Percentiles rank a stretch among this genome's conserved stretches.
phyloP scores from a whole-genome alignment of 2,329 filamentous ascomycete genomes.

The Cladosporium sp. region DNA sequence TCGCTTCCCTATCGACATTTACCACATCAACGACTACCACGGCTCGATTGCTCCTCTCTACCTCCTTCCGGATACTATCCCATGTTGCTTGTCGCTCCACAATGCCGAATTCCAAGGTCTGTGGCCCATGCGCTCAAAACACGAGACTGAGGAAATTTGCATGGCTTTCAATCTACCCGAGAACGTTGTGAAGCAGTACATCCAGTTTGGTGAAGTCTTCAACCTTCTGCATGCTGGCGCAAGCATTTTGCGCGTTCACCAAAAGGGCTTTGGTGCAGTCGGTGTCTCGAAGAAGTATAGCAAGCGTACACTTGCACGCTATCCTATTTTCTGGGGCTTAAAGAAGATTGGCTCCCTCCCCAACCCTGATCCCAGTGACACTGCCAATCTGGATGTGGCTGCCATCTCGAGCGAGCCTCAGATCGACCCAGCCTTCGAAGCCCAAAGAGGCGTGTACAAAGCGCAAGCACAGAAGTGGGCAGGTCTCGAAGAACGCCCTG shows the following conservation, averaged over 20 bases:
- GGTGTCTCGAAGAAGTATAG: slow-evolving; percentile 67
- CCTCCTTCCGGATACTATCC: slow-evolving; percentile 58
- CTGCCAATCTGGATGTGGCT: slow-evolving; percentile 55
- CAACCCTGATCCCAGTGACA: slow-evolving; percentile 63
- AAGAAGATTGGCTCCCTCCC: slow-evolving; percentile 59
- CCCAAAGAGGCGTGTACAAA: slow-evolving; percentile 49
- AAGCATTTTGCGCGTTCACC: slow-evolving; percentile 63
- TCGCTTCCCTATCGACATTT: slow-evolving; percentile 59
- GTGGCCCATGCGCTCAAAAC: slow-evolving; percentile 61
- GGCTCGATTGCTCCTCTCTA: slow-evolving; percentile 61
- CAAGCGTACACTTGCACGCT: slow-evolving; percentile 62
- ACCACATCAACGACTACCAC: slow-evolving; percentile 65
- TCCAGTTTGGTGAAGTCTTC: slow-evolving; percentile 66
- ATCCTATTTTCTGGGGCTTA: slow-evolving; percentile 66
- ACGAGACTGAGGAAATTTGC: slow-evolving; percentile 60
- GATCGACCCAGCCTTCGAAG: slow-evolving; percentile 54
- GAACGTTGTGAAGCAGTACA: slow-evolving; percentile 55
- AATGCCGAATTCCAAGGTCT: slow-evolving; percentile 67
- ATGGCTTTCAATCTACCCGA: slow-evolving; percentile 60
- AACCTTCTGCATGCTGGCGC: slow-evolving; percentile 63
- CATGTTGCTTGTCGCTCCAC: slow-evolving; percentile 60
- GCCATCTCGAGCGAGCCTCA: slow-evolving; percentile 46
- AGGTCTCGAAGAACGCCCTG: slow-evolving; percentile 55
- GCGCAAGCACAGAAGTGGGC: slow-evolving; percentile 65
- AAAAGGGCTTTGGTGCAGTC: slow-evolving; percentile 64